These are phyloP conservation scores for Aspergillus asperescens DNA, from an alignment of 495 filamentous ascomycete genomes.

Conservation along the genomic window DNA sequence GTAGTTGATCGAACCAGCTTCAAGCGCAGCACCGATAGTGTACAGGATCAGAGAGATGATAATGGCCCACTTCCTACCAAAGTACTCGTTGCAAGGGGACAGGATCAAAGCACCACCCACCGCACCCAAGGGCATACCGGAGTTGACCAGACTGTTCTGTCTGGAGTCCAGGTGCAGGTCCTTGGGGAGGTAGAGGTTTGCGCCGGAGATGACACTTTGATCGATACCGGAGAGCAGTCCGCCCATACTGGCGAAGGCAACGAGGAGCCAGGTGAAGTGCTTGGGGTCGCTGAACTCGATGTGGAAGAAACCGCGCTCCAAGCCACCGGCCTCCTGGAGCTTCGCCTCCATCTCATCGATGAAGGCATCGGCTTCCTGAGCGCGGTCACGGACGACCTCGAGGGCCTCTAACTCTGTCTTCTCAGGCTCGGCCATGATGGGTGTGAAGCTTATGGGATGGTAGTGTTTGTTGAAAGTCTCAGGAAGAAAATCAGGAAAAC, in stretches of 20 bases:
- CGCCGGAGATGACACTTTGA: conserved; percentile 56
- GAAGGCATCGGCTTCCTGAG: conserved; percentile 4
- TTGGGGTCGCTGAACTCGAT: conserved; percentile 30
- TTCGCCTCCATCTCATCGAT: conserved; percentile 8
- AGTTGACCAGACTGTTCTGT: conserved; percentile 50
- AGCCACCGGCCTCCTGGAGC: background rate
- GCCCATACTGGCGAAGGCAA: conserved; percentile 59
- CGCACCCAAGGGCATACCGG: conserved; percentile 56
- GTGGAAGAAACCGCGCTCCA: conserved; percentile 6
- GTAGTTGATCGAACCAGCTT: conserved; percentile 54
- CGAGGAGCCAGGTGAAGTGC: conserved; percentile 53
- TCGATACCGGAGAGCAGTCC: conserved; percentile 58
- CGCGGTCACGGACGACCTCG: conserved; percentile 7
- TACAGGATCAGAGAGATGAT: conserved; percentile 54
- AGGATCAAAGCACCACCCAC: conserved; percentile 56
- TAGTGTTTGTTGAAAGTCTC: too few relatives aligned
- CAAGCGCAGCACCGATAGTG: conserved; percentile 54
- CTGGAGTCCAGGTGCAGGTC: conserved; percentile 39
- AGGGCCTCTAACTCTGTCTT: conserved; percentile 5
- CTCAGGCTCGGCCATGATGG: background rate
- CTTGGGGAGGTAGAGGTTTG: conserved; percentile 51
- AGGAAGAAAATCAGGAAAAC: too few relatives aligned
- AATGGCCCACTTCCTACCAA: conserved; percentile 55
- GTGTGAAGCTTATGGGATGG: background rate
- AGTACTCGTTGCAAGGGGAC: conserved; percentile 51